Evolutionary conservation across 768 basidiomycete species (phyloP), one percentile per base, ranked within the genome.

Genomic region (Kwoniella sp.): DNA sequence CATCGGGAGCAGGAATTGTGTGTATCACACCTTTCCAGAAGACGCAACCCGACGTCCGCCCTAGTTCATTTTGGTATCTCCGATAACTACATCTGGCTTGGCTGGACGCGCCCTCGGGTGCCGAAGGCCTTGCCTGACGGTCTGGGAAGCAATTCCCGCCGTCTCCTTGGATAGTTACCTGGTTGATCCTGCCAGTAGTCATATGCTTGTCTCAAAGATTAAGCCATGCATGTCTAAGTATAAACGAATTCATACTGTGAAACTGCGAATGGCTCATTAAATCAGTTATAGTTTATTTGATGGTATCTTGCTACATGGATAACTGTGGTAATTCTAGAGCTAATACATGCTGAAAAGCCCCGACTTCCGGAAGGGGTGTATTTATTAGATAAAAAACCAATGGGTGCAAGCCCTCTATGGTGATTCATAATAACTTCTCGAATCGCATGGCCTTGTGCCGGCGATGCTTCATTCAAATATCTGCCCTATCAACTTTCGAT

Each of bases 181-280:
- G 87, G 86, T 88, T 88, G 87, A 88, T 88, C 85, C 86, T 88
- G 86, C 87, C 86, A 87, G 86, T 88, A 87, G 86, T 87, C 85
- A 86, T 87, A 87, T 87, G 86, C 86, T 87, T 87, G 86, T 87
- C 86, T 86, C 86, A 86, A 87, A 86, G 86, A 87, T 86, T 87
- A 87, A 87, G 86, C 85, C 87, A 88, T 87, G 86, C 86, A 88
- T 87, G 86, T 86, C 86, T 84, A 86, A 87, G 86, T 87, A 85
- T 85, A 86, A 85, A 85, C 84, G 82, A 85, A 71, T 83, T 85
- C 85, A 82, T 86, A 86, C 85, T 83, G 86, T 86, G 86, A 87
- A 87, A 87, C 86, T 86, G 86, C 85, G 84, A 87, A 87, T 86
- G 86, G 86, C 87, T 87, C 86, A 87, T 87, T 87, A 87, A 86